A percentile compares a stretch with the other conserved stretches of the same genome.
Conservation (phyloP, 2,329 filamentous ascomycete species). For the Ambrosiella beaveri region DNA sequence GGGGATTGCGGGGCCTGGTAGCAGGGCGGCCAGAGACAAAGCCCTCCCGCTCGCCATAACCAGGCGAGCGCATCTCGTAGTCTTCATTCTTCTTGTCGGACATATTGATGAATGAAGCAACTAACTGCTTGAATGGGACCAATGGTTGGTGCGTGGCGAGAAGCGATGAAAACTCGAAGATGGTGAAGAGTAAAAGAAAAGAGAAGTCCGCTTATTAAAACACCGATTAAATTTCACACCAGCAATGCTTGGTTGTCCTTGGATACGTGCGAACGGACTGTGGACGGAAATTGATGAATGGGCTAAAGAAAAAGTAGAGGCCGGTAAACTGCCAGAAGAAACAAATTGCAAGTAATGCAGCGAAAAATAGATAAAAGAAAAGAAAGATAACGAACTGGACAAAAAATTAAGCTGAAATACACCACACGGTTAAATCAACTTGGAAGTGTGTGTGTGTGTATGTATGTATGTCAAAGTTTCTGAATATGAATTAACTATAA, state of each 20-base stretch:
- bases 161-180: neutral
- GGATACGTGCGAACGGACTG: constrained; percentile 6
- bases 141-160: neutral
- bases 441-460: neutral
- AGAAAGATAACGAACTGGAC: neutral
- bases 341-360: neutral
- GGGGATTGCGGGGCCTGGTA: constrained; percentile 8
- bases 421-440: too few species aligned
- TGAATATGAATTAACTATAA: too few species aligned
- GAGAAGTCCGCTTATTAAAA: constrained; percentile 1
- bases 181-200: neutral
- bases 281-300: constrained; percentile 5
- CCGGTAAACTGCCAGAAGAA: neutral
- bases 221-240: neutral
- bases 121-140: neutral
- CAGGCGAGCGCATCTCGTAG: constrained; percentile 50
- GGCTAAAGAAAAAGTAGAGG: constrained; percentile 4
- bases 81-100: constrained; percentile 82
- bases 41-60: constrained; percentile 34
- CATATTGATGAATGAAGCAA: constrained; percentile 32
- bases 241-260: constrained; percentile 1
- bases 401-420: too few species aligned
- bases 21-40: constrained; percentile 26
- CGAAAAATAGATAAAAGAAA: neutral
- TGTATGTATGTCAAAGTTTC: too few species aligned